Evolutionary conservation across 768 basidiomycete species (phyloP).

Genomic region (Leucosporidium yakuticum): DNA sequence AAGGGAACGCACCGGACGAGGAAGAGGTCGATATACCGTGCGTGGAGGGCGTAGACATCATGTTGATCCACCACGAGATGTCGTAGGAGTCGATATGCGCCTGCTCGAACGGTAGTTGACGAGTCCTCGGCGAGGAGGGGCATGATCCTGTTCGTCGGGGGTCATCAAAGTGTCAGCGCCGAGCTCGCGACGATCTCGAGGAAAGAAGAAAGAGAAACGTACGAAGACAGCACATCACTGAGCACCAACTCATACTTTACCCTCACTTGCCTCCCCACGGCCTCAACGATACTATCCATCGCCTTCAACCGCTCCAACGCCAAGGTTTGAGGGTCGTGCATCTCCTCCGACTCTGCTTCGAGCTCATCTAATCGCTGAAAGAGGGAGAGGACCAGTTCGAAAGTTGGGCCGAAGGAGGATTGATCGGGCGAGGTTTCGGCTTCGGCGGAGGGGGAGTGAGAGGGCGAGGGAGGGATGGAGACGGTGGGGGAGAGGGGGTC

Average conservation of each 20-base stretch:
- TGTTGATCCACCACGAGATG: constrained; percentile 66
- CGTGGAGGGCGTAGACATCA: constrained; percentile 61
- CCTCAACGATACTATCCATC: constrained; percentile 50
- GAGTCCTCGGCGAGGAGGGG: constrained; percentile 70
- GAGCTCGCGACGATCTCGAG: background rate
- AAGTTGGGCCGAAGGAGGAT: background rate
- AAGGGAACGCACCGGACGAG: constrained; percentile 63
- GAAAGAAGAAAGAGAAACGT: constrained; percentile 39
- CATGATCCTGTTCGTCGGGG: constrained; percentile 53
- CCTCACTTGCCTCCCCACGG: constrained; percentile 63
- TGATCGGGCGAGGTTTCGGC: background rate
- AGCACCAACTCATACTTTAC: constrained; percentile 71
- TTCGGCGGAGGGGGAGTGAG: background rate
- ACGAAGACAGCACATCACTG: constrained; percentile 69
- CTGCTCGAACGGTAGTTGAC: constrained; percentile 67
- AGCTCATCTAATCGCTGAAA: background rate
- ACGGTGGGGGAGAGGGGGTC: background rate
- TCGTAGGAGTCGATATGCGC: constrained; percentile 75
- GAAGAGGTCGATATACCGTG: constrained; percentile 75
- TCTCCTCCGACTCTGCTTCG: background rate
- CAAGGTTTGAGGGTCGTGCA: background rate
- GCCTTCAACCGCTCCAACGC: constrained; percentile 5
- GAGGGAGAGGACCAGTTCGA: constrained; percentile 2
- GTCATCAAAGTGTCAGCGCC: background rate
- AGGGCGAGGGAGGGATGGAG: no score